Percentiles rank a stretch among this genome's conserved stretches.
Evolutionary conservation across 192 early-diverging fungal genomes (phyloP).

Genomic region (Phycomyces blakesleeanus): DNA sequence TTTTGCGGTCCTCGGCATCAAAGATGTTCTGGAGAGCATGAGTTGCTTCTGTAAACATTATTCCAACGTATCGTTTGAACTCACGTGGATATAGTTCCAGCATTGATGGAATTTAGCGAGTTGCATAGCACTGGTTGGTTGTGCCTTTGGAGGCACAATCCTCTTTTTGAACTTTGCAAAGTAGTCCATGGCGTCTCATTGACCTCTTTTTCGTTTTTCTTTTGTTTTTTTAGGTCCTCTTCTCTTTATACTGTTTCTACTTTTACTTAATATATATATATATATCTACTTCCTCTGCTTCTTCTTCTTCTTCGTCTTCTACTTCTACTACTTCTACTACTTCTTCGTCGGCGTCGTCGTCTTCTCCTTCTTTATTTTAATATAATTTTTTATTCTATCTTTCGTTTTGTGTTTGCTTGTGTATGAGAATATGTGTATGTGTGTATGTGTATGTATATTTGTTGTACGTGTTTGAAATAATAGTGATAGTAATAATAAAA

Average conservation of each 20-base stretch:
- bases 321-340: neutral
- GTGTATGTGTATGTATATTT: no score
- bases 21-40: conserved; percentile 30
- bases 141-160: conserved; percentile 57
- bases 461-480: no score
- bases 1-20: conserved; percentile 28
- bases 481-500: no score
- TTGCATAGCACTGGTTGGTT: conserved; percentile 57
- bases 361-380: no score
- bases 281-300: neutral
- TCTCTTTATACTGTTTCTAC: no score
- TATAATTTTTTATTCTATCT: no score
- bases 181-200: conserved; percentile 48
- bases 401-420: no score
- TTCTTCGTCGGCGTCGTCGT: no score
- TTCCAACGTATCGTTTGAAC: neutral
- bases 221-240: no score
- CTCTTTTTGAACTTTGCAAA: conserved; percentile 64
- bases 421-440: no score
- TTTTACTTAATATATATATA: neutral
- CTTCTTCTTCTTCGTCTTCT: neutral
- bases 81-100: conserved; percentile 63
- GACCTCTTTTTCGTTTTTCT: neutral
- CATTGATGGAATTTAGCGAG: conserved; percentile 68
- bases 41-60: neutral